Evolutionary conservation across 2,329 filamentous ascomycete genomes (phyloP).

Genomic region (Ramularia collo-cygni): DNA sequence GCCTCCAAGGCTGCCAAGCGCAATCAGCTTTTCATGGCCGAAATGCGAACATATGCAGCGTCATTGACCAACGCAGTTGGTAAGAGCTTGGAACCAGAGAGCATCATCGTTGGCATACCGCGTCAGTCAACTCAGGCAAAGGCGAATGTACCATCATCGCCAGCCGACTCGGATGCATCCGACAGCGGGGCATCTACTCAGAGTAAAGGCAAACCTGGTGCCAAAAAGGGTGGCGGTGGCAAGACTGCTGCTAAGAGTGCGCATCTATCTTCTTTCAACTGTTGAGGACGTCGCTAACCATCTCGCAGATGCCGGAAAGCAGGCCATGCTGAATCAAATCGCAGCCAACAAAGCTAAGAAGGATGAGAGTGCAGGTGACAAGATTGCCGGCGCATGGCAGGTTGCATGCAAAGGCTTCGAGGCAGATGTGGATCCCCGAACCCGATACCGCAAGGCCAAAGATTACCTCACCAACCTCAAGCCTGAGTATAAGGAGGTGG

Average conservation of each 20-base stretch:
- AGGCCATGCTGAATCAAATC: constrained; percentile 39
- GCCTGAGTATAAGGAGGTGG: constrained; percentile 31
- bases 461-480: constrained; percentile 43
- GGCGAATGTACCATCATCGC: constrained; percentile 17
- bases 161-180: constrained; percentile 24
- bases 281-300: too few relatives aligned
- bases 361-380: constrained; percentile 34
- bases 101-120: constrained; percentile 45
- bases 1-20: constrained; percentile 38
- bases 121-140: constrained; percentile 14
- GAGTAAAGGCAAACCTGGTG: constrained; percentile 23
- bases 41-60: constrained; percentile 62
- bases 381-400: constrained; percentile 41
- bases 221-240: constrained; percentile 26
- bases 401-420: constrained; percentile 42
- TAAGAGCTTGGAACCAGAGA: constrained; percentile 58
- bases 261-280: too few relatives aligned
- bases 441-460: constrained; percentile 44
- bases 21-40: constrained; percentile 60
- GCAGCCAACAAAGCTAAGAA: constrained; percentile 37
- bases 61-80: constrained; percentile 61
- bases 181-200: constrained; percentile 19
- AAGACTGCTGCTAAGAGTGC: constrained; percentile 28
- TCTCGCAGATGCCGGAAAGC: constrained; percentile 30
- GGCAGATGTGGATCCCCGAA: constrained; percentile 37